phyloP scores from a whole-genome alignment of 2,329 filamentous ascomycete species.

The Aureobasidium pullulans region DNA sequence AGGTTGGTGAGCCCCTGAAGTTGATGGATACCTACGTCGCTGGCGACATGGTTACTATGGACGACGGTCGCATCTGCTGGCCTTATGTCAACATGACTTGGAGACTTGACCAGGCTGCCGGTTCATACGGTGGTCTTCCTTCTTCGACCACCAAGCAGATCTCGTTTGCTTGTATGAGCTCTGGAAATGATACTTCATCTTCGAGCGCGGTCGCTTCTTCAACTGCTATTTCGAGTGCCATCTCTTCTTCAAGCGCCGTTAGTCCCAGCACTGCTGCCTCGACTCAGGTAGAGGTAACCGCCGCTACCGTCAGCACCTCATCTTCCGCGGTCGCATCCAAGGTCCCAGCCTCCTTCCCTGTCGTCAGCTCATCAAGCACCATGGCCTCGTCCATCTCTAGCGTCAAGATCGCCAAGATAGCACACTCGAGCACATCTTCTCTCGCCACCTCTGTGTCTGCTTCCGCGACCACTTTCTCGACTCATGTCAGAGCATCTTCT shows the following conservation, averaged over 20 bases:
- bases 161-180: conserved; percentile 46
- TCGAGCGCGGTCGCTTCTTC: background rate
- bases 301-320: background rate
- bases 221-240: background rate
- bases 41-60: conserved; percentile 55
- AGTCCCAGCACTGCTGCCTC: background rate
- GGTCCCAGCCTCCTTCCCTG: background rate
- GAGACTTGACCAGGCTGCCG: conserved; percentile 33
- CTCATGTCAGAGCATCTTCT: background rate
- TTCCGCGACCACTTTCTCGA: background rate
- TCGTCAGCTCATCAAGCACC: background rate
- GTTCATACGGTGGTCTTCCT: conserved; percentile 20
- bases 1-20: conserved; percentile 44
- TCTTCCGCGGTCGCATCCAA: background rate
- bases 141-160: conserved; percentile 34
- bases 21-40: conserved; percentile 51
- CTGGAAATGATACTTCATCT: background rate
- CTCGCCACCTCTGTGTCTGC: background rate
- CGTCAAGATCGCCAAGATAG: background rate
- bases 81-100: conserved; percentile 52
- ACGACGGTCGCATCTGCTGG: conserved; percentile 55
- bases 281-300: background rate
- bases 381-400: background rate
- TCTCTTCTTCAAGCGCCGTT: background rate
- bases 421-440: background rate